Evolutionary conservation across 257 asterid species (phyloP).

Genomic region (Capsicum rhomboideum): DNA sequence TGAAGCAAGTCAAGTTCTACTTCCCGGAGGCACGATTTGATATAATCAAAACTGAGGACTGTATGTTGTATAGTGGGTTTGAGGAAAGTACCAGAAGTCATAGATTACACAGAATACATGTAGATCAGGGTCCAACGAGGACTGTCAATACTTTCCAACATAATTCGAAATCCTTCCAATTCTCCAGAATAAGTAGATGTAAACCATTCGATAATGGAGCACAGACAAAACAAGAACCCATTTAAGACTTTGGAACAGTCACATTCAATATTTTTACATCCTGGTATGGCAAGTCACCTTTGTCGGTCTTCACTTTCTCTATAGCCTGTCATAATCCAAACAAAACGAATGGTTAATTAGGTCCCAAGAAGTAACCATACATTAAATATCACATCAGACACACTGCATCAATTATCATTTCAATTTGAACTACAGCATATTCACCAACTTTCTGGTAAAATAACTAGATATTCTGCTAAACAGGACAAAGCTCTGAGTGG

Average conservation of each 20-base stretch:
- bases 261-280: slow-evolving; percentile 92
- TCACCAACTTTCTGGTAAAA: neutral
- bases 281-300: slow-evolving; percentile 78
- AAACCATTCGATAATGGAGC: neutral
- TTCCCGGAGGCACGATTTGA: neutral
- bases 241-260: slow-evolving; percentile 62
- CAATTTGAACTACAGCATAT: neutral
- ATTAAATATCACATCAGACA: neutral
- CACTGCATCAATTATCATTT: neutral
- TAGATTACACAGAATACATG: neutral
- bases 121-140: neutral
- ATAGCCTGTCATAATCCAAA: slow-evolving; percentile 44
- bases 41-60: neutral
- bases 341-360: neutral
- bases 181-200: neutral
- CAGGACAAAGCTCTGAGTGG: neutral
- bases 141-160: neutral
- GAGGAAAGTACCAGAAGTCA: neutral
- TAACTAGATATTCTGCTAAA: neutral
- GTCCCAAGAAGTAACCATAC: neutral
- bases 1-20: neutral
- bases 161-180: neutral
- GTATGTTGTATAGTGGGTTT: neutral
- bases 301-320: slow-evolving; percentile 95
- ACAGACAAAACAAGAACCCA: neutral